Evolutionary conservation across 106 monocot genomes (phyloP), one percentile per base, ranked within the genome.

Genomic region (Gastrodia elata): DNA sequence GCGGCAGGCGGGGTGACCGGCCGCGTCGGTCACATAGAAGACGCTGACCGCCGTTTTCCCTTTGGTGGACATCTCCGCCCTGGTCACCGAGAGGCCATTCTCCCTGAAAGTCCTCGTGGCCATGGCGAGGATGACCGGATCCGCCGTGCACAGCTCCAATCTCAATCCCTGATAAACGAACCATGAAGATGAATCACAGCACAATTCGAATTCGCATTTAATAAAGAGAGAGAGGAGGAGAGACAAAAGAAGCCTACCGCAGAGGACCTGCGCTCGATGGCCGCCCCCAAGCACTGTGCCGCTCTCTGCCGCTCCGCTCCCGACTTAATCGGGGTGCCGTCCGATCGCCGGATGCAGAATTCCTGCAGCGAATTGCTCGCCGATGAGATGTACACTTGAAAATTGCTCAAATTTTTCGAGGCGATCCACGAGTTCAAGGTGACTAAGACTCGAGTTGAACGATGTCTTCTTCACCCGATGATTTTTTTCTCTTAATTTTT

Each of bases 71-170:
- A 84, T 82, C 71, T 91, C 82, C 5, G 84, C 90, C 24, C 73
- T 77, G 2, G 80, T 64, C 15, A 91, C 77, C 0, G 82, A 75
- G 10, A 91, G 67, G 15, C 90, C 90, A 8, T 91, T 82, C 76
- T 91, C 90, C 52, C 90, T 65, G 65, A 91, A 85, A 1, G 76
- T 79, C 42, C 90, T 46, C 2, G 90, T 91, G 0, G 87, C 82
- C 1, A 83, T 80, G 9, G 87, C 73, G 1, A 91, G 74, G 7
- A 82, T 61, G n/a, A 58, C 42, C 35, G 76, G 76, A 65, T 84
- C 79, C 16, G 40, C 42, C 9, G 77, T 64, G 67, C 71, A 82
- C 32, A 90, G 72, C 69, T 90, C 86, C 34, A 90, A 27, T 52
- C 77, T 78, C 73, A 86, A 16, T 4, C 89, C 86, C 77, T 82